Evolutionary conservation across 2,329 filamentous ascomycete species (phyloP), one percentile per base, ranked within the genome.

Genomic region (Sclerotinia subarctica): DNA sequence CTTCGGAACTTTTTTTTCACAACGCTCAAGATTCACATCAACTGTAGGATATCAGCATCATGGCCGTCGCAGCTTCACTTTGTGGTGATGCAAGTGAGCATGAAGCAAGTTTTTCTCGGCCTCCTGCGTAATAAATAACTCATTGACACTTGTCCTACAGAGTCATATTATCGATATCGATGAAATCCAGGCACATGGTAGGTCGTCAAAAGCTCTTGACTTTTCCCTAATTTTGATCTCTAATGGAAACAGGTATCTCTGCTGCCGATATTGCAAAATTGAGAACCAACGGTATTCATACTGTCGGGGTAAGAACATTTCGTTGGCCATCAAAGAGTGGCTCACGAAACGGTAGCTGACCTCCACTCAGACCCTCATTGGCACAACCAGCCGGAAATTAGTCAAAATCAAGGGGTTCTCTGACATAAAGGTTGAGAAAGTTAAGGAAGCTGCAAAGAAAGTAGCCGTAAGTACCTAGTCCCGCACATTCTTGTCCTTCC

Each of bases 381-480:
- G 82, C 21, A 85, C 86, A 21, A 88, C 86, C 53, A 83, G 85
- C 64, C 85, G 83, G 73, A 85, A 81, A 24, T 80, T 90, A 21
- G 78, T 87, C 65, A 90, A 87, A 76, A 90, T 90, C 77, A 90
- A 89, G 74, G 88, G 88, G 11, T 89, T 90, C 77, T 90, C 87
- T 68, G 88, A 90, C 75, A 82, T 86, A 74, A 90, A 90, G 77
- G 88, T 90, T 5, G 88, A 90, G 71, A 90, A 90, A 77, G 83
- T 90, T 75, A 90, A 89, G 74, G 88, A 90, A 72, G 88, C 88
- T 60, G 83, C 87, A 66, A 81, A 82, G 69, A 79, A 79, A 64
- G 68, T 78, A 52, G 67, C 74, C 60, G 77, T 78, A 64, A 70
- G 75, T 69, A 66, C 4, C 21, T 8, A 15, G n/a, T 24, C 62